Conservation (phyloP, 306 rosid species). For the Casuarina equisetifolia region DNA sequence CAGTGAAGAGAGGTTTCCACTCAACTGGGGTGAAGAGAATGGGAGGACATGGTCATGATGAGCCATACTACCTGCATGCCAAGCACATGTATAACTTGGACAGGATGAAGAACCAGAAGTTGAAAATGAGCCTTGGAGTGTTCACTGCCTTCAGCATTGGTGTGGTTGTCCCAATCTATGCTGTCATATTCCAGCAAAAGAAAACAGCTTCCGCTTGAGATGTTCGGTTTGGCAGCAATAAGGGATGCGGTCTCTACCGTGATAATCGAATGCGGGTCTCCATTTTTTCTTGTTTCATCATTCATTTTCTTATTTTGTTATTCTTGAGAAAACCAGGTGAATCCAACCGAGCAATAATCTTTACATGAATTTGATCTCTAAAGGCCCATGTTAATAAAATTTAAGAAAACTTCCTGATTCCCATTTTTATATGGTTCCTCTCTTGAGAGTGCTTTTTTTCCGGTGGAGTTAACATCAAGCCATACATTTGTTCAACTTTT, state of each 20-base stretch:
- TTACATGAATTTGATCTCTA: neutral
- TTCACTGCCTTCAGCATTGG: conserved; percentile 40
- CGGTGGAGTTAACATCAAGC: no score
- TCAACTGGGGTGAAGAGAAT: conserved; percentile 41
- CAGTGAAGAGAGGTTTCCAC: conserved; percentile 35
- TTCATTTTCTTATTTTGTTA: no score
- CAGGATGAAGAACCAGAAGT: conserved; percentile 33
- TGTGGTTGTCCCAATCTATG: conserved; percentile 25
- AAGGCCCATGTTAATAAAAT: neutral
- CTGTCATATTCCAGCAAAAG: conserved; percentile 37
- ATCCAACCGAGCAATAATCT: neutral
- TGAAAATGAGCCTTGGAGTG: conserved; percentile 35
- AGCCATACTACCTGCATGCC: conserved; percentile 38
- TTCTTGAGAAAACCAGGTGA: no score
- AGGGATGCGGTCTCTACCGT: neutral
- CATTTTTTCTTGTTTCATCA: no score
- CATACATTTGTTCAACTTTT: no score
- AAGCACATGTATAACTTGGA: conserved; percentile 47
- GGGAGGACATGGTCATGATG: conserved; percentile 42
- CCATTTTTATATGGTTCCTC: no score
- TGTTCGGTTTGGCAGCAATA: conserved; percentile 14
- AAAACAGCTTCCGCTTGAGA: conserved; percentile 36
- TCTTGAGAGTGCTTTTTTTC: no score
- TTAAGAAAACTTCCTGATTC: no score
- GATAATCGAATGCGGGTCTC: no score